phyloP scores from a whole-genome alignment of 1,284 basidiomycete genomes.

The Paramarasmius palmivorus region DNA sequence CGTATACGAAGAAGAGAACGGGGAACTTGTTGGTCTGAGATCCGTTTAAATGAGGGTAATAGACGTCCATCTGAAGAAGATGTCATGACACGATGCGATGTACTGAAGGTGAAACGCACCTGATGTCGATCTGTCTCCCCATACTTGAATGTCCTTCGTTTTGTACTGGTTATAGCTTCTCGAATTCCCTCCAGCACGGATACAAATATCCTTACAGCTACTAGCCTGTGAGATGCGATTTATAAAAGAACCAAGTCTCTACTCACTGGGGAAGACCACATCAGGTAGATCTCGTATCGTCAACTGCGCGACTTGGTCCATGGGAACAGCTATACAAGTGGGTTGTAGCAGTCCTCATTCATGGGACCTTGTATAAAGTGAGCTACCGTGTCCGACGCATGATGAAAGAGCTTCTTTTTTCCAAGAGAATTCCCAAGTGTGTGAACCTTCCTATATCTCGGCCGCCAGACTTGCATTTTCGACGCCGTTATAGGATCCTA shows the following conservation, averaged over 20 bases:
- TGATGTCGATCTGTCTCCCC: slow-evolving; percentile 53
- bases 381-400: too few relatives aligned
- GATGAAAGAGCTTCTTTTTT: too few relatives aligned
- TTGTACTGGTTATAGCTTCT: slow-evolving; percentile 38
- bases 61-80: slow-evolving; percentile 49
- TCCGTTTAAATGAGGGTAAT: slow-evolving; percentile 44
- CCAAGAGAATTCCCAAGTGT: too few relatives aligned
- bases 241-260: background rate
- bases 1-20: slow-evolving; percentile 63
- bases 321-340: too few relatives aligned
- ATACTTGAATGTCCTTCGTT: slow-evolving; percentile 55
- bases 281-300: slow-evolving; percentile 8
- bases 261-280: slow-evolving; percentile 12
- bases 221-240: background rate
- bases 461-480: too few relatives aligned
- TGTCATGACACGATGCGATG: background rate
- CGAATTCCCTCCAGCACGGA: slow-evolving; percentile 42
- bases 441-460: too few relatives aligned
- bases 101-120: slow-evolving; percentile 34
- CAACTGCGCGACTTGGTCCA: slow-evolving; percentile 12
- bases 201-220: slow-evolving; percentile 46
- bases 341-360: too few relatives aligned
- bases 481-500: too few relatives aligned
- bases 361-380: too few relatives aligned
- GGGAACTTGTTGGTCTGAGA: slow-evolving; percentile 37